These are phyloP conservation scores for Calonectria pteridis DNA, from an alignment of 2,329 filamentous ascomycete genomes.

Conservation along the genomic window DNA sequence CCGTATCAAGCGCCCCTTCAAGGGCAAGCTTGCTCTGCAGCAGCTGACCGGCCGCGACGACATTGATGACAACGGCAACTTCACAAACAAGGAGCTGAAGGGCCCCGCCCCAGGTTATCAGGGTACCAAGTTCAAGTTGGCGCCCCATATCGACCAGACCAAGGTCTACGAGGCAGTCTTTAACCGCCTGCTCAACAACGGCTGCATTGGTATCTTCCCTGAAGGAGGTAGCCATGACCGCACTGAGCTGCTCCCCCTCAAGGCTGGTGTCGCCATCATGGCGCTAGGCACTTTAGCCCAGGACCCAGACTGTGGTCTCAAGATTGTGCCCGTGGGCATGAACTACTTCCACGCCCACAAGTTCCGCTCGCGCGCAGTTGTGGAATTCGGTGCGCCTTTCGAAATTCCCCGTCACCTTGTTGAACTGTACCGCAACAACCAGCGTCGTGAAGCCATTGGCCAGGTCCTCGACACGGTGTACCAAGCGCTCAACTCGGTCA, in stretches of 20 bases:
- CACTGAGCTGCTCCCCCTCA: slow-evolving; percentile 89
- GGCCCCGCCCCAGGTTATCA: slow-evolving; percentile 73
- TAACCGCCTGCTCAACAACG: slow-evolving; percentile 81
- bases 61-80: slow-evolving; percentile 74
- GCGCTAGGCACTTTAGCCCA: slow-evolving; percentile 89
- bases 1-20: slow-evolving; percentile 88
- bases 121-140: slow-evolving; percentile 87
- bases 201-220: slow-evolving; percentile 96
- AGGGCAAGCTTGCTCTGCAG: slow-evolving; percentile 77
- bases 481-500: slow-evolving; percentile 86
- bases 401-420: slow-evolving; percentile 87
- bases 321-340: slow-evolving; percentile 97
- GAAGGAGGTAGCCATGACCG: slow-evolving; percentile 97
- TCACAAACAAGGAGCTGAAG: slow-evolving; percentile 67
- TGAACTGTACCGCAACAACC: slow-evolving; percentile 84
- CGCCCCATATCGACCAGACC: slow-evolving; percentile 94
- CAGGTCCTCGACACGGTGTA: slow-evolving; percentile 89
- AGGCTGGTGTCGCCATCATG: slow-evolving; percentile 98
- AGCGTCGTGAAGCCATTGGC: slow-evolving; percentile 88
- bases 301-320: slow-evolving; percentile 87
- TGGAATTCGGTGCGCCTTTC: slow-evolving; percentile 93
- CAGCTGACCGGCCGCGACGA: slow-evolving; percentile 88
- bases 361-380: slow-evolving; percentile 93
- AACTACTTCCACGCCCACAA: slow-evolving; percentile 99
- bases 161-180: slow-evolving; percentile 96